Conservation (phyloP, 768 basidiomycete genomes). For the Naganishia antarctica region DNA sequence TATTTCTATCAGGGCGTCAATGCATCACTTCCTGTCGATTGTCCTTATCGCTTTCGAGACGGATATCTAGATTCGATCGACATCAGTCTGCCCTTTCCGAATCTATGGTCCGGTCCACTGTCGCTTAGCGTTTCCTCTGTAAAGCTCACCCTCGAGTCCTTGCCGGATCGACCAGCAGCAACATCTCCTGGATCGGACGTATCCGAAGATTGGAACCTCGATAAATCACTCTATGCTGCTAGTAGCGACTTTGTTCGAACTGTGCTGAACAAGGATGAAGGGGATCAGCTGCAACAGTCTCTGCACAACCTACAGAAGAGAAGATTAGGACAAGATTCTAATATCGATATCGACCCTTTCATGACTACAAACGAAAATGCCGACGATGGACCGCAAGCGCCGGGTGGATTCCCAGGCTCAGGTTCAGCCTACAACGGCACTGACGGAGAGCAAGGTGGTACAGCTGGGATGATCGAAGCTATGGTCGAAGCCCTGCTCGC, state of each 20-base stretch:
- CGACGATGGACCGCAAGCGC: conserved; percentile 14
- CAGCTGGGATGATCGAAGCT: conserved; percentile 39
- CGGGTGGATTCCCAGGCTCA: conserved; percentile 26
- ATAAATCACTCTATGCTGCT: conserved; percentile 74
- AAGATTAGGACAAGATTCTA: background rate
- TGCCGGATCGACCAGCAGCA: background rate
- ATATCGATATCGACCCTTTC: background rate
- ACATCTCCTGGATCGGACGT: conserved; percentile 18
- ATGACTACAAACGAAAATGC: background rate
- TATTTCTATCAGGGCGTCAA: conserved; percentile 66
- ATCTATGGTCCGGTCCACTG: conserved; percentile 42
- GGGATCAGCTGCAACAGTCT: conserved; percentile 65
- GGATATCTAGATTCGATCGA: conserved; percentile 72
- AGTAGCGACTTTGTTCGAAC: conserved; percentile 71
- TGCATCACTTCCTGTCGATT: conserved; percentile 55
- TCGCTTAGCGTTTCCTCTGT: conserved; percentile 40
- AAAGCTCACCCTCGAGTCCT: conserved; percentile 30
- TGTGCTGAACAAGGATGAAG: conserved; percentile 69
- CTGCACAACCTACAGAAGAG: conserved; percentile 52
- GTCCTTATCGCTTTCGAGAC: conserved; percentile 65
- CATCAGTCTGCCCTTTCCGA: conserved; percentile 62
- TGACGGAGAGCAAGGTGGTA: conserved; percentile 27
- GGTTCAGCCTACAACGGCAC: background rate
- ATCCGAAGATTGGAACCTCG: conserved; percentile 52
- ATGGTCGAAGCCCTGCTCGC: conserved; percentile 48